Evolutionary conservation across 2,329 filamentous ascomycete species (phyloP).

Genomic region (Fonsecaea erecta): DNA sequence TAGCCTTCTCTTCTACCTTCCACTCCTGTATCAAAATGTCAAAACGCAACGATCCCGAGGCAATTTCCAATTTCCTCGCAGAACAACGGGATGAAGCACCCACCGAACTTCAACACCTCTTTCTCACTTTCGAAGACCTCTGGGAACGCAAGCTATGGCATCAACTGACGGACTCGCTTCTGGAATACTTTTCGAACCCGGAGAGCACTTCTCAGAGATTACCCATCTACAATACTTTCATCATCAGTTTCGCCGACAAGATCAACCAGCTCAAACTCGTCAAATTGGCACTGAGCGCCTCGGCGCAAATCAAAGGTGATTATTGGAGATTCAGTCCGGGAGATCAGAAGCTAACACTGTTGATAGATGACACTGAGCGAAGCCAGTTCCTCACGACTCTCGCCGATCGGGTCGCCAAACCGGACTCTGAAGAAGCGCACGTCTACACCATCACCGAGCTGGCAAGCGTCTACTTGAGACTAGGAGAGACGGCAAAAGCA

Average conservation of each 20-base stretch:
- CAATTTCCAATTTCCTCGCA: constrained; percentile 85
- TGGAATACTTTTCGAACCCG: constrained; percentile 83
- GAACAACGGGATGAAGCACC: constrained; percentile 87
- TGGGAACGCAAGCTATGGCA: constrained; percentile 99
- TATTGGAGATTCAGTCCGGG: neutral
- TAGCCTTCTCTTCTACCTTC: neutral
- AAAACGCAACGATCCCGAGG: constrained; percentile 41
- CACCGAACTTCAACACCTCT: constrained; percentile 82
- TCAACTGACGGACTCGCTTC: constrained; percentile 87
- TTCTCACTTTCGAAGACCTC: constrained; percentile 90
- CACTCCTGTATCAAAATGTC: neutral
- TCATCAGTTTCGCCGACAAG: constrained; percentile 95
- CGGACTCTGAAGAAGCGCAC: constrained; percentile 90
- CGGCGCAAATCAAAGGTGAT: constrained; percentile 78
- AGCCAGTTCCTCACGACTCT: constrained; percentile 82
- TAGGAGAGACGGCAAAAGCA: constrained; percentile 79
- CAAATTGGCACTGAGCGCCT: constrained; percentile 82
- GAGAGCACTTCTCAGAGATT: constrained; percentile 83
- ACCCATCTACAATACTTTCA: constrained; percentile 90
- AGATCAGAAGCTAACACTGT: neutral
- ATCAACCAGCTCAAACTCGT: constrained; percentile 99
- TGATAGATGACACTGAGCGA: constrained; percentile 81
- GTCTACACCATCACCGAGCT: constrained; percentile 93
- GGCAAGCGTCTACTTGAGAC: constrained; percentile 80
- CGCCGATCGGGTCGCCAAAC: constrained; percentile 85